A percentile compares a stretch with the other conserved stretches of the same genome.
phyloP scores from a whole-genome alignment of 768 basidiomycete genomes.

The Pleurotus giganteus region DNA sequence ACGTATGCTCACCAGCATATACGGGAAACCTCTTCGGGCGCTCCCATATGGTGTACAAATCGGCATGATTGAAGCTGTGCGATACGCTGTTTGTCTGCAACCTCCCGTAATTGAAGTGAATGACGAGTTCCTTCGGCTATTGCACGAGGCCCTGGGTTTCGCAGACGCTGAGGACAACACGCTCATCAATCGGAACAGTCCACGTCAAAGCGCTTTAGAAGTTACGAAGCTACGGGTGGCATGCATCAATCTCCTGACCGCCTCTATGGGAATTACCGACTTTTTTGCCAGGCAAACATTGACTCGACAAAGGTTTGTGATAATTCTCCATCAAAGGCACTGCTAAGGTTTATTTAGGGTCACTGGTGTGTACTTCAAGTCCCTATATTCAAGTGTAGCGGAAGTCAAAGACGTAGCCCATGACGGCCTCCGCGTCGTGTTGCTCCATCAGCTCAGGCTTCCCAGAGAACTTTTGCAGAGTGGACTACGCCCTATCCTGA shows the following conservation, averaged over 20 bases:
- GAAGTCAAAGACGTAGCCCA: conserved; percentile 97
- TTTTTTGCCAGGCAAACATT: conserved; percentile 85
- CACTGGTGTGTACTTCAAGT: conserved; percentile 96
- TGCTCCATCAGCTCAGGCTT: conserved; percentile 85
- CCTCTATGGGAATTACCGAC: conserved; percentile 93
- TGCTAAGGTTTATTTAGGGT: conserved; percentile 50
- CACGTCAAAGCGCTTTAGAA: conserved; percentile 76
- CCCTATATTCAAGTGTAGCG: conserved; percentile 85
- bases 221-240: conserved; percentile 89
- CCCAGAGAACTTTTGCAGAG: conserved; percentile 95
- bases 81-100: conserved; percentile 86
- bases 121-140: conserved; percentile 85
- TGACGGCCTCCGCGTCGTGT: conserved; percentile 85
- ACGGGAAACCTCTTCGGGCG: conserved; percentile 94
- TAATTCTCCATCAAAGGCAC: neutral
- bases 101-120: conserved; percentile 90
- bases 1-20: conserved; percentile 85
- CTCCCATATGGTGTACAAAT: conserved; percentile 95
- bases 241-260: conserved; percentile 89
- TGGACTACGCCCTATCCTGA: conserved; percentile 92
- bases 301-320: conserved; percentile 76
- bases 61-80: conserved; percentile 95
- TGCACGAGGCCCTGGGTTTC: conserved; percentile 91
- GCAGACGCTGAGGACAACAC: conserved; percentile 95
- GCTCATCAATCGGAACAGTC: conserved; percentile 69